Percentiles rank a stretch among this genome's conserved stretches.
phyloP scores from a whole-genome alignment of 2,329 filamentous ascomycete species.

The Apiospora phragmitis region DNA sequence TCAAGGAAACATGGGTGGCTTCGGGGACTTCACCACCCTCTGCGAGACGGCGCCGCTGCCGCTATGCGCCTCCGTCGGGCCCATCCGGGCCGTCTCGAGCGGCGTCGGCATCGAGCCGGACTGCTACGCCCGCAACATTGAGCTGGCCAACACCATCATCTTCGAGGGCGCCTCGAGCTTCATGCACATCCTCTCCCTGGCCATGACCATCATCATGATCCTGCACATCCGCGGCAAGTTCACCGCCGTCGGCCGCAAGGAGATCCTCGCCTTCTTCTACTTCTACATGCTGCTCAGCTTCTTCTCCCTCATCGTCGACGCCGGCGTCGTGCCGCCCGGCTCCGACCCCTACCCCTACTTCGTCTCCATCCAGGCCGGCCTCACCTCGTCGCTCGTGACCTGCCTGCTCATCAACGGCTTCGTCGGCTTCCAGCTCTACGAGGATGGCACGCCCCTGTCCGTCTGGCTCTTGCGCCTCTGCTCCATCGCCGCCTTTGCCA shows the following conservation, averaged over 20 bases:
- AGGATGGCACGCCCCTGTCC: constrained; percentile 90
- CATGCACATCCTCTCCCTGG: constrained; percentile 85
- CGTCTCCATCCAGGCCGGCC: constrained; percentile 80
- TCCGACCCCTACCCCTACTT: constrained; percentile 87
- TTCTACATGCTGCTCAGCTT: constrained; percentile 90
- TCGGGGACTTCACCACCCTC: constrained; percentile 86
- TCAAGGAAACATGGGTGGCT: constrained; percentile 65
- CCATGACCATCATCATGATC: constrained; percentile 97
- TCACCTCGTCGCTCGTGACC: constrained; percentile 82
- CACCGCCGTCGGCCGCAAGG: constrained; percentile 81
- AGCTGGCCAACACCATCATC: constrained; percentile 97
- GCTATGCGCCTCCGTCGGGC: constrained; percentile 82
- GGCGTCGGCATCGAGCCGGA: constrained; percentile 79
- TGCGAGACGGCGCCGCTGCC: constrained; percentile 85
- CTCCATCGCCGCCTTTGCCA: constrained; percentile 78
- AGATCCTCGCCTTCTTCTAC: constrained; percentile 92
- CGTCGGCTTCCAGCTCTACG: constrained; percentile 96
- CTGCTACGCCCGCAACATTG: constrained; percentile 94
- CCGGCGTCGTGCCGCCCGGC: constrained; percentile 85
- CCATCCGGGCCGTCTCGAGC: constrained; percentile 65
- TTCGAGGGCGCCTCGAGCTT: constrained; percentile 91
- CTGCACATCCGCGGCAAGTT: constrained; percentile 97
- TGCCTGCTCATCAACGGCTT: constrained; percentile 96
- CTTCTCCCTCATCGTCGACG: constrained; percentile 85
- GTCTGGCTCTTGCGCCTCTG: constrained; percentile 87